Base-by-base conservation (phyloP, 352 stramenopile species). In the Phytophthora sansomeana region DNA sequence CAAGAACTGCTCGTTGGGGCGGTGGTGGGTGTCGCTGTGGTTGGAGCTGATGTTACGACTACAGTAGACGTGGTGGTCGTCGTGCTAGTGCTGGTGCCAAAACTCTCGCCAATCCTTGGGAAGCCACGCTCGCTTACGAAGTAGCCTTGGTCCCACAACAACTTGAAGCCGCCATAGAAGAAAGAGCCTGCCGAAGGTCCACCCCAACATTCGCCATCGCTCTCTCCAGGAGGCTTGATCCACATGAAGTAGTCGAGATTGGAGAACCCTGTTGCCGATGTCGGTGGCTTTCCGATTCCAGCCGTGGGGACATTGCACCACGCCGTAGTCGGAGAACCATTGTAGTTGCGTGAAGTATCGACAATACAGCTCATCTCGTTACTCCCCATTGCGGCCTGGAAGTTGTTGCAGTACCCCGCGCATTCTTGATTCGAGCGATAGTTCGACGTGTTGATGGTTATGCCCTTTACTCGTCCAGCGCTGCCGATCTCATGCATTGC, bases 361-460 rank as follows among this genome's bases (percentile, higher is more conserved):
- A 89, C 72, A 44, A 90, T 78, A 62, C 84, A 92, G 26, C 62
- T 53, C 41, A 85, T 57, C 3, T 49, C 55, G 26, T 47, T 70
- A 16, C 63, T 70, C 1, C 75, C 75, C 55, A 84, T 74, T 1
- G 78, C 78, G 4, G 32, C 50, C 62, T 91, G 80, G 63, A 91
- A 91, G 51, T 72, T 88, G 13, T 46, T 50, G 49, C 84, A 92
- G 28, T 87, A 67, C n/a, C 49, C 29, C 6, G 73, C 59, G 7
- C 88, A 75, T 42, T 91, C 67, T 38, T 58, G 28, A 39, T 76
- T 90, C 3, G 80, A 80, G 46, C 77, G 80, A 53, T 89, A 92
- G 70, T 92, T 92, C 28, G 80, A 89, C 26, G 84, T 91, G 74
- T 92, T 91, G 52, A 92, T 77, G n/a, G 82, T 77, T 28, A 92